Evolutionary conservation across 140 eudicot species (phyloP).

Genomic region (Senecio squalidus): DNA sequence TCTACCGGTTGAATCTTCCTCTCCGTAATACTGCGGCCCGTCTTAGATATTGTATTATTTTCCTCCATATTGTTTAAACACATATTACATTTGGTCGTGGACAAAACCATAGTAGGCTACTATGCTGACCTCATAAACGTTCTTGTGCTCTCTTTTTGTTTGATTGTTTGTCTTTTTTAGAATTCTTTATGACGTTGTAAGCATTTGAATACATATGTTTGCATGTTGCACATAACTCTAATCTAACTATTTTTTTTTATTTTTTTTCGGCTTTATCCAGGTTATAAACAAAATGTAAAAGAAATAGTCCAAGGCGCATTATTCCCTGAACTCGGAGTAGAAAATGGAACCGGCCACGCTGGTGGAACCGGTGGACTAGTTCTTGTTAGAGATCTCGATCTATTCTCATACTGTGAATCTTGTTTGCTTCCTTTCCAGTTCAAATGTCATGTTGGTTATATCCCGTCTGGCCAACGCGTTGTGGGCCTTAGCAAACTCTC

Average conservation of each 20-base stretch:
- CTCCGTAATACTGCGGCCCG: too few species aligned
- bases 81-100: too few species aligned
- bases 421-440: slow-evolving; percentile 95
- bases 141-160: too few species aligned
- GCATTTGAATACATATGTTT: too few species aligned
- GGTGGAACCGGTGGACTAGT: slow-evolving; percentile 96
- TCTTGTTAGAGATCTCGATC: slow-evolving; percentile 81
- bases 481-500: slow-evolving; percentile 96
- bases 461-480: slow-evolving; percentile 86
- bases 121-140: too few species aligned
- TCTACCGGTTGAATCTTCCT: too few species aligned
- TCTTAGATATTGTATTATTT: too few species aligned
- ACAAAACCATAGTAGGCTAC: too few species aligned
- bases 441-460: slow-evolving; percentile 83
- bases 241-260: not conserved
- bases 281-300: slow-evolving; percentile 69
- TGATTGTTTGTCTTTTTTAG: too few species aligned
- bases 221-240: not conserved
- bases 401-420: slow-evolving; percentile 87
- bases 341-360: slow-evolving; percentile 66
- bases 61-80: too few species aligned
- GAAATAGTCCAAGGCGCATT: slow-evolving; percentile 89
- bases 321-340: slow-evolving; percentile 91
- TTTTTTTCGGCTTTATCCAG: slow-evolving; percentile 28
- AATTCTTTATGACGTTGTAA: too few species aligned